Percentiles rank a stretch among this genome's conserved stretches.
Evolutionary conservation across 768 basidiomycete species (phyloP).

Genomic region (Lactarius pseudohatsudake): DNA sequence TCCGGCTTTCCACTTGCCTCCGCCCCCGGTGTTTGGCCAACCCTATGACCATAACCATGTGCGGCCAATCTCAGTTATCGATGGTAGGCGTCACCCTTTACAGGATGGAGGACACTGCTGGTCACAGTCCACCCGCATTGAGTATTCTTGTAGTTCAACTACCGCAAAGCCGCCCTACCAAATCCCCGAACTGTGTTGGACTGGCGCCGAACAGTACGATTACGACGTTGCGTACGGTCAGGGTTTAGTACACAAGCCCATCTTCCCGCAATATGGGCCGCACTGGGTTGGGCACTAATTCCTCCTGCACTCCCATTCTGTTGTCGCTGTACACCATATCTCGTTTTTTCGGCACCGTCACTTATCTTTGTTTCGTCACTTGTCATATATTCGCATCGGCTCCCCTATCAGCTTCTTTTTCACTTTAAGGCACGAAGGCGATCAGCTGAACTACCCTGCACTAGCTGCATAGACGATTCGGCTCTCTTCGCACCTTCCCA

Average conservation of each 20-base stretch:
- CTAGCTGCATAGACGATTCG: slow-evolving; percentile 27
- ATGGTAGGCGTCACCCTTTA: slow-evolving; percentile 10
- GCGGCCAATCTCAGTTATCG: slow-evolving; percentile 20
- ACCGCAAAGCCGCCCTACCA: slow-evolving; percentile 18
- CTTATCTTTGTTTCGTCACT: slow-evolving; percentile 31
- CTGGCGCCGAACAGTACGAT: slow-evolving; percentile 34
- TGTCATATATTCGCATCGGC: slow-evolving; percentile 33
- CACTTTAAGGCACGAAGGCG: slow-evolving; percentile 22
- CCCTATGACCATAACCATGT: slow-evolving; percentile 24
- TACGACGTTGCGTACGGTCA: slow-evolving; percentile 45
- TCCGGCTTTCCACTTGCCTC: slow-evolving; percentile 16
- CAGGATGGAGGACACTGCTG: slow-evolving; percentile 18
- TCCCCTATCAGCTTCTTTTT: slow-evolving; percentile 11
- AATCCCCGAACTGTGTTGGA: slow-evolving; percentile 29
- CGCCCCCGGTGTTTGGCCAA: slow-evolving; percentile 14
- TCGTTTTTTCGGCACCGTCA: slow-evolving; percentile 21
- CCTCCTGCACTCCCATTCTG: slow-evolving; percentile 10
- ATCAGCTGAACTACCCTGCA: slow-evolving; percentile 27
- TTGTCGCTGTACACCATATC: slow-evolving; percentile 17
- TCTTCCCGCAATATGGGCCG: slow-evolving; percentile 46
- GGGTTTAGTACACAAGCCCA: slow-evolving; percentile 44
- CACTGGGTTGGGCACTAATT: slow-evolving; percentile 51
- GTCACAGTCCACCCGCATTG: slow-evolving; percentile 26
- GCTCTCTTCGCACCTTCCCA: slow-evolving; percentile 37
- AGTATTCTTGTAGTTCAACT: slow-evolving; percentile 24